phyloP scores from a whole-genome alignment of 768 basidiomycete genomes.

The Tricholomella constricta region DNA sequence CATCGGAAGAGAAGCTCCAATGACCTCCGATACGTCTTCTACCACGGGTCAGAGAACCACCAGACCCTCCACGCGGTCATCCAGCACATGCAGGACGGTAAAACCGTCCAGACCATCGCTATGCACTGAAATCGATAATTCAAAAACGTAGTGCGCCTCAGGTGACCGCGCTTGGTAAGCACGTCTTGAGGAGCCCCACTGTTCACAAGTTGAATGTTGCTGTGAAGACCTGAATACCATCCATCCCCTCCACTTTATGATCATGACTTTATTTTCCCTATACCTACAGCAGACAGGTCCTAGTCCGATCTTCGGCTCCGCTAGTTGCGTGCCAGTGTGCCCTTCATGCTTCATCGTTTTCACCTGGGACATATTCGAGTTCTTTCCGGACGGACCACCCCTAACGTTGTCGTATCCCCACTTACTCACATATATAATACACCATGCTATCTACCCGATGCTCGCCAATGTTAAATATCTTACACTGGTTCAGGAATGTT shows the following conservation, averaged over 20 bases:
- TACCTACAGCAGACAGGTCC: not conserved
- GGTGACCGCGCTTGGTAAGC: not conserved
- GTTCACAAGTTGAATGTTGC: not conserved
- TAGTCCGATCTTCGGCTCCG: too few relatives aligned
- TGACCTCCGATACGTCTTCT: slow-evolving; percentile 33
- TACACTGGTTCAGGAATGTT: slow-evolving; percentile 23
- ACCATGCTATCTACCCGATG: not conserved
- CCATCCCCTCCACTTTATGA: not conserved
- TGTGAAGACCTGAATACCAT: not conserved
- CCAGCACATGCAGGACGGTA: not conserved
- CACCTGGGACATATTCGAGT: too few relatives aligned
- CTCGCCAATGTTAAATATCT: not conserved
- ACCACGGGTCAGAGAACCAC: slow-evolving; percentile 6
- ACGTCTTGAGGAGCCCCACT: not conserved
- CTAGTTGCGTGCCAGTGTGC: too few relatives aligned
- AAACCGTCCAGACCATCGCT: not conserved
- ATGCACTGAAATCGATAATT: not conserved
- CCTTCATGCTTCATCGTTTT: too few relatives aligned
- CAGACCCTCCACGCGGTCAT: not conserved
- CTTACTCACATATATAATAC: not conserved
- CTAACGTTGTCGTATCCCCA: too few relatives aligned
- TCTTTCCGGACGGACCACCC: too few relatives aligned
- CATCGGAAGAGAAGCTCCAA: slow-evolving; percentile 37
- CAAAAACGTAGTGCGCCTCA: not conserved
- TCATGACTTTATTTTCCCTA: not conserved